These are phyloP conservation scores for Rhododendron kiyosumense DNA, from an alignment of 148 eudicot species.

Conservation along the genomic window DNA sequence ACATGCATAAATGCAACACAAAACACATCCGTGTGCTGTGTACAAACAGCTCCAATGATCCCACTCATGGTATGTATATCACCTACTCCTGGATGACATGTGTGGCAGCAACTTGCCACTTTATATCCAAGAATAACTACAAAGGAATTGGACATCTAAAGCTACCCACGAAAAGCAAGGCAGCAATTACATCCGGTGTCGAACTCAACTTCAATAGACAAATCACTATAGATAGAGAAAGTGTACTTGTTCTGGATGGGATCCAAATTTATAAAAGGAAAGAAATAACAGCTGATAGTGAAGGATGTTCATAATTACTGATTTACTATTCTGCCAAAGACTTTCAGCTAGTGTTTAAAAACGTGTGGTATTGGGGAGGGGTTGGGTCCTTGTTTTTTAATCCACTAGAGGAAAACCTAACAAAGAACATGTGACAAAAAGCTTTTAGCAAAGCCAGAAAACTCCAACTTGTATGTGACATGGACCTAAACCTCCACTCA, in stretches of 20 bases:
- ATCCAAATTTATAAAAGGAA: conserved; percentile 6
- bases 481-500: conserved; percentile 13
- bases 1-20: background rate
- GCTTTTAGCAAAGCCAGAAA: conserved; percentile 20
- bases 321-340: conserved; percentile 14
- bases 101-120: conserved; percentile 11
- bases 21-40: background rate
- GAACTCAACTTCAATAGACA: conserved; percentile 4
- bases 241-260: background rate
- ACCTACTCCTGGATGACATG: conserved; percentile 10
- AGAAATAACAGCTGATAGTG: conserved; percentile 11
- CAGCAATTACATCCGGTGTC: background rate
- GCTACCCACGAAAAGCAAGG: conserved; percentile 1
- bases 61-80: conserved; percentile 7
- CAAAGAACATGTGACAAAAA: conserved; percentile 16
- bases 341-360: conserved; percentile 8
- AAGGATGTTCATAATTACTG: conserved; percentile 15
- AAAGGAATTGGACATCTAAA: background rate
- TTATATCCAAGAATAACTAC: conserved; percentile 18
- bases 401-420: conserved; percentile 3
- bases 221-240: conserved; percentile 2
- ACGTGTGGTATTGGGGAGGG: background rate
- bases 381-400: conserved; percentile 13
- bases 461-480: conserved; percentile 24
- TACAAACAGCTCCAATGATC: background rate